Evolutionary conservation across 371 early-diverging fungal species (phyloP).

Genomic region (Rhizopus delemar): DNA sequence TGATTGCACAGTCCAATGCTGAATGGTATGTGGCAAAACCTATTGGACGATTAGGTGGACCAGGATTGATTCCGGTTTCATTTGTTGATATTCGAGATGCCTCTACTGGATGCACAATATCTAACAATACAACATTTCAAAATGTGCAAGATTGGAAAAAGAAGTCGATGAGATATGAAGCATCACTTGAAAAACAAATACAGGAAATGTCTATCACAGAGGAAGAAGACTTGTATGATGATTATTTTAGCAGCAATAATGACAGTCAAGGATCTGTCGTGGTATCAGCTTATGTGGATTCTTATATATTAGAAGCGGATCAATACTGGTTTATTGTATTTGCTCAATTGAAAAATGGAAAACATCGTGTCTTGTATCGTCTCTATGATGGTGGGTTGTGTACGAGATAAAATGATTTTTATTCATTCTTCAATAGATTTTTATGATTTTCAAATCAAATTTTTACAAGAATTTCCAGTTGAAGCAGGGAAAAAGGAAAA

Average conservation of each 20-base stretch:
- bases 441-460: conserved; percentile 76
- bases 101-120: conserved; percentile 29
- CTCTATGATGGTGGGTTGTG: conserved; percentile 57
- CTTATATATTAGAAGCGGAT: conserved; percentile 52
- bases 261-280: conserved; percentile 17
- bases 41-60: conserved; percentile 59
- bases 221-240: conserved; percentile 18
- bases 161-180: conserved; percentile 61
- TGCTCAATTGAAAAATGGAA: conserved; percentile 55
- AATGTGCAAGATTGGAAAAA: conserved; percentile 79
- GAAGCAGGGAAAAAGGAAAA: conserved; percentile 72
- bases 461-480: conserved; percentile 71
- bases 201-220: conserved; percentile 22
- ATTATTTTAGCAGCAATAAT: conserved; percentile 20
- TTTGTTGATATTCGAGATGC: conserved; percentile 72
- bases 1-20: conserved; percentile 74
- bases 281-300: conserved; percentile 49
- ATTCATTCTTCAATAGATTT: conserved; percentile 53
- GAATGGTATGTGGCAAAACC: conserved; percentile 83
- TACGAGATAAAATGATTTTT: neutral
- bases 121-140: conserved; percentile 56
- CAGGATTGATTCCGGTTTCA: conserved; percentile 75
- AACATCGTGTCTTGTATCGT: conserved; percentile 63
- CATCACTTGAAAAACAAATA: conserved; percentile 39
- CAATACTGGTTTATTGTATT: conserved; percentile 73